Evolutionary conservation across 768 basidiomycete genomes (phyloP), one percentile per base, ranked within the genome.

Genomic region (Naganishia vaughanmartiniae): DNA sequence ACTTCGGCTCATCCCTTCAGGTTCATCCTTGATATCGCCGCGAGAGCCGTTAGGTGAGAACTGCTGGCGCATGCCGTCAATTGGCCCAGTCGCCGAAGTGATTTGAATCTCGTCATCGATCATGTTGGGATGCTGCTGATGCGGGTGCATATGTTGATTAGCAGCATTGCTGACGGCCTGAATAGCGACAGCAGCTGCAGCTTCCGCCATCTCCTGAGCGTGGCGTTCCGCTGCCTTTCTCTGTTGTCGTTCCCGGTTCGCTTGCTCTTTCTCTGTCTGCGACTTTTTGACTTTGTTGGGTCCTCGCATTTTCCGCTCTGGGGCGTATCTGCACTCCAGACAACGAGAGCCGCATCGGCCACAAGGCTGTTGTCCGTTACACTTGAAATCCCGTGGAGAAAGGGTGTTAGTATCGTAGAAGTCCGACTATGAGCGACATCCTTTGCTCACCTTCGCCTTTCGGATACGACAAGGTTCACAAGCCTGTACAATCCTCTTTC

Each of bases 401-500:
- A 48, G 17, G 15, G 14, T 19, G 36, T 36, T 24, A 63, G 33
- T 30, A 26, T 33, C 42, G 45, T 15, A n/a, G 34, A 48, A 39
- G 24, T 30, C 30, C 17, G 60, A n/a, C 28, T 46, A 26, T 17
- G 14, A 24, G 28, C 4, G 2, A 45, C 4, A 56, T 24, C 66
- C 30, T 48, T 24, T 15, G 73, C 74, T 79, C 65, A 80, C 79
- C 71, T 73, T 78, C 1, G 80, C 80, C 72, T 81, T 81, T n/a
- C 80, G 53, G 5, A 74, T 69, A 34, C 80, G 65, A 69, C 80
- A 81, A 54, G 76, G 76, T 69, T 81, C 80, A 58, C 80, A 81
- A 19, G 80, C 80, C 72, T 81, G 80, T 36, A 74, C 72, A 12
- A 77, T 77, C 69, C 80, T 74, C 66, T 77, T 76, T 39, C 79